Evolutionary conservation across 768 basidiomycete genomes (phyloP), one percentile per base, ranked within the genome.

Genomic region (Psilocybe tampanensis): DNA sequence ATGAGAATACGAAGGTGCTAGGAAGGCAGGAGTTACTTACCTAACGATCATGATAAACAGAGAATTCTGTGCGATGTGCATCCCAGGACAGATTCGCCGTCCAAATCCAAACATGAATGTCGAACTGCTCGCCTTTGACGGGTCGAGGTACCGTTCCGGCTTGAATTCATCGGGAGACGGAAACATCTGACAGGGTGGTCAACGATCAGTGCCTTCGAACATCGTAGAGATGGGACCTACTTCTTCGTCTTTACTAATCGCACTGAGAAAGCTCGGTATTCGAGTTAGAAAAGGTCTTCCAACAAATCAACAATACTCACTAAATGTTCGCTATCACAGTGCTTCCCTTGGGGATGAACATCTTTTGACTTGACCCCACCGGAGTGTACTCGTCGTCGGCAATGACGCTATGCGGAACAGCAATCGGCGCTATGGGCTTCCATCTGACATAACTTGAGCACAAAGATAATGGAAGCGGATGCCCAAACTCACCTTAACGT

Each of bases 281-380:
- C 19, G 34, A 23, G 11, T 47, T 2, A 7, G n/a, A 33, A 32
- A 6, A 36, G 7, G 39, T 12, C 7, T 12, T 9, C 23, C n/a
- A n/a, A n/a, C n/a, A n/a, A n/a, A n/a, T n/a, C n/a, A n/a, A n/a
- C n/a, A n/a, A n/a, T n/a, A n/a, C 67, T 29, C 33, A 66, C 67
- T 64, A 63, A 26, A 66, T 48, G 47, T 66, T 68, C 8, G 65
- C 59, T 50, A 60, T 55, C 7, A 68, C 59, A 11, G 65, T 60
- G 18, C 60, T 69, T 23, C 74, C 76, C 34, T 67, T 71, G 2
- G 75, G 75, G 21, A 78, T 74, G 41, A 68, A 62, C 59, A 69
- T 69, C 1, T 69, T 74, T 2, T 75, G 54, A 57, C 7, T 15
- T 4, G 36, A 39, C 15, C 41, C 41, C 15, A 12, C 22, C 2